Percentiles rank a stretch among this genome's conserved stretches.
These are phyloP conservation scores for Ogataea trehalophila DNA, from an alignment of 805 yeast genomes.

Conservation along the genomic window DNA sequence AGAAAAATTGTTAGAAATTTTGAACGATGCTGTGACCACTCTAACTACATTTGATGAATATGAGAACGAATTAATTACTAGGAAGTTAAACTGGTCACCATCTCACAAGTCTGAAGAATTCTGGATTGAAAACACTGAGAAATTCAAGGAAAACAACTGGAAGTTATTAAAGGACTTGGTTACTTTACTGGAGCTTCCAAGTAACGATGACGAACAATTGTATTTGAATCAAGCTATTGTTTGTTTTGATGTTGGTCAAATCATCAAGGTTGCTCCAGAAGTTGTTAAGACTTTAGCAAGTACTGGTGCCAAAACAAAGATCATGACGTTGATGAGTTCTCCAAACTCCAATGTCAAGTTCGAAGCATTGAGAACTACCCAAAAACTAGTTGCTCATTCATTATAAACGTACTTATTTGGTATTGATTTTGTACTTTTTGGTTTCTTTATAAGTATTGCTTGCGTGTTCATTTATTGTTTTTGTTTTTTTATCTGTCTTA, in stretches of 20 bases:
- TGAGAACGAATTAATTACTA: slow-evolving; percentile 74
- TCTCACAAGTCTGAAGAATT: slow-evolving; percentile 85
- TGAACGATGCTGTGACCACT: slow-evolving; percentile 67
- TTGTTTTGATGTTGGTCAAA: slow-evolving; percentile 60
- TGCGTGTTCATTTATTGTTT: not conserved
- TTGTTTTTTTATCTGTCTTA: not conserved
- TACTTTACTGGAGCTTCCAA: slow-evolving; percentile 38
- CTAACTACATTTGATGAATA: slow-evolving; percentile 94
- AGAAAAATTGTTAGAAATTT: slow-evolving; percentile 46
- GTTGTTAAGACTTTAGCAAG: slow-evolving; percentile 48
- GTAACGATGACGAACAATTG: slow-evolving; percentile 25
- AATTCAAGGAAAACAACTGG: slow-evolving; percentile 77
- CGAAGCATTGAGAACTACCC: slow-evolving; percentile 95
- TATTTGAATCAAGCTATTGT: slow-evolving; percentile 50
- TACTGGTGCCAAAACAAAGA: slow-evolving; percentile 63
- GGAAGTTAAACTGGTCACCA: slow-evolving; percentile 81
- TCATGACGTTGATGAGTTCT: slow-evolving; percentile 80
- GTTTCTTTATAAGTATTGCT: not conserved
- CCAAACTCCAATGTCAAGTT: slow-evolving; percentile 85
- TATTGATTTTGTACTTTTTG: not conserved
- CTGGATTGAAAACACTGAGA: slow-evolving; percentile 77
- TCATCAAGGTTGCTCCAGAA: slow-evolving; percentile 60
- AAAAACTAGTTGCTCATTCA: slow-evolving; percentile 82
- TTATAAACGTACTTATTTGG: slow-evolving; percentile 27
- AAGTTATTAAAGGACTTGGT: slow-evolving; percentile 62